These are phyloP conservation scores for Triticum timopheevii DNA, from an alignment of 176 grass and related monocot genomes.

Conservation along the genomic window DNA sequence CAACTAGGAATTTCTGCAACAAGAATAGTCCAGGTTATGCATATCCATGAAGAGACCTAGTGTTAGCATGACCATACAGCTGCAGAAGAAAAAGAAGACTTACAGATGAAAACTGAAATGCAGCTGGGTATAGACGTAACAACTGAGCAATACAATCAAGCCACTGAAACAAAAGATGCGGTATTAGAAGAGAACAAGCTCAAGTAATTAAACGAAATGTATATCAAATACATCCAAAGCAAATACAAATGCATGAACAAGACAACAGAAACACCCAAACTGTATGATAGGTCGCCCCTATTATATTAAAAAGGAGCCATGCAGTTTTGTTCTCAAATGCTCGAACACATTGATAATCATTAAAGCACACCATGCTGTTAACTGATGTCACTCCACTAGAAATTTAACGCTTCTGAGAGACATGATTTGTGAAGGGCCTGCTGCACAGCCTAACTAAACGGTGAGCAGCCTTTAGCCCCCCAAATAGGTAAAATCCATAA, in stretches of 20 bases:
- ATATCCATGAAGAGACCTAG: neutral
- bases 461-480: neutral
- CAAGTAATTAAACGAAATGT: slow-evolving; percentile 20
- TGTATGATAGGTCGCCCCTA: neutral
- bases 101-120: slow-evolving; percentile 97
- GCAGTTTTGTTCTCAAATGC: neutral
- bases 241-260: slow-evolving; percentile 13
- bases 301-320: slow-evolving; percentile 2
- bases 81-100: slow-evolving; percentile 43
- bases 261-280: neutral
- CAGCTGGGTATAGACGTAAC: slow-evolving; percentile 86
- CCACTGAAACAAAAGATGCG: slow-evolving; percentile 68
- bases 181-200: slow-evolving; percentile 25
- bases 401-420: neutral
- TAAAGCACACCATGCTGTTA: neutral
- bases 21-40: slow-evolving; percentile 10
- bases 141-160: slow-evolving; percentile 92
- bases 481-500: slow-evolving; percentile 15
- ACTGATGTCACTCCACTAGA: slow-evolving; percentile 9
- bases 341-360: neutral
- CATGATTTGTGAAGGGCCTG: slow-evolving; percentile 1
- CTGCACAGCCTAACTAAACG: neutral
- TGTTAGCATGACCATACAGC: slow-evolving; percentile 2
- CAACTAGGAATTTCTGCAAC: slow-evolving; percentile 84
- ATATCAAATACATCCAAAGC: neutral